Evolutionary conservation across 108 stramenopile genomes (phyloP), one percentile per base, ranked within the genome.

Genomic region (Cyclotella atomus): DNA sequence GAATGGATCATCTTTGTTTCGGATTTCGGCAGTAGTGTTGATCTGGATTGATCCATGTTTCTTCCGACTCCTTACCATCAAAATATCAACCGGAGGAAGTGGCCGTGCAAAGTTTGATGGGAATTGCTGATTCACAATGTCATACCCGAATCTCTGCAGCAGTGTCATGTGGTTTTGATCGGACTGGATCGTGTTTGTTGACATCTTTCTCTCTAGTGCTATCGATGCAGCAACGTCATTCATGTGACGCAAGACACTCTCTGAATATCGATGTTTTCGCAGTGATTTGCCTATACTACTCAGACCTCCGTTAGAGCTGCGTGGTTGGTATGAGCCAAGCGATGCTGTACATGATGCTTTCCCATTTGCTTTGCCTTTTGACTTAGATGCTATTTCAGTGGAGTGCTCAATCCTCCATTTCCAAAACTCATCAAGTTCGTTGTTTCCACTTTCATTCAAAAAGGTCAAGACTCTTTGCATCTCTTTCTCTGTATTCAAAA

Each of bases 131-230:
- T 62, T 46, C 17, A 67, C 77, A 3, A 90, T 71, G 53, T 90
- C 85, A 50, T 93, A 93, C 1, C 92, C 89, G 75, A 93, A 85
- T 32, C 66, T 45, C 59, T 82, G 65, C 52, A 93, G 54, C 23
- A 86, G 36, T 21, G 79, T 72, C 30, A 65, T 53, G 30, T 59
- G 52, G 43, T 47, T 47, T 44, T 65, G 67, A 23, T 76, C 19
- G 5, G 23, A 19, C n/a, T 64, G n/a, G 7, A n/a, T 2, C 15
- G 14, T 65, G 21, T 28, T 25, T 15, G 21, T 41, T 2, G 44
- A 49, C 36, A 60, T 27, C 10, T 66, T 65, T 49, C 78, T 71
- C 14, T 52, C 66, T 8, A 66, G 34, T 33, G 55, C 79, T 24
- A 70, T 20, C 12, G 75, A 75, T 28, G 49, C 69, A 43, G 83